Evolutionary conservation across 2,329 filamentous ascomycete genomes (phyloP).

Genomic region (Colletotrichum chrysophilum): DNA sequence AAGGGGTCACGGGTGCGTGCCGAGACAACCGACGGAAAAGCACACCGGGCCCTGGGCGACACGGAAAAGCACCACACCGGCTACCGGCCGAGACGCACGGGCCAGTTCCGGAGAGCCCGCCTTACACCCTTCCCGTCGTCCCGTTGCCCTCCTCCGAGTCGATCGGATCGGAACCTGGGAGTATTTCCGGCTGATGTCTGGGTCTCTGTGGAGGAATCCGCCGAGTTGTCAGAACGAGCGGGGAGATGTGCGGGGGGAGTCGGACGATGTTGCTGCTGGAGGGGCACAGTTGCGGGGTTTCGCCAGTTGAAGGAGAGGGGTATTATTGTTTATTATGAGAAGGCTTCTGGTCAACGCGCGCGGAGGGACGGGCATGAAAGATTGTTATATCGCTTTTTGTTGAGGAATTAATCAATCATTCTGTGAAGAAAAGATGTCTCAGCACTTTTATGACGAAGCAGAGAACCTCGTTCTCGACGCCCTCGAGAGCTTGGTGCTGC

Average conservation of each 20-base stretch:
- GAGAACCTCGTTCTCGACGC: conserved; percentile 17
- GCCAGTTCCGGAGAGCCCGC: background rate
- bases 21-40: conserved; percentile 20
- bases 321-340: background rate
- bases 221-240: background rate
- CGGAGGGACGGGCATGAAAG: no score
- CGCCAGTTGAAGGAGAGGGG: background rate
- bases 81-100: background rate
- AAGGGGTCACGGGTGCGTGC: background rate
- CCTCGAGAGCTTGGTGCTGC: conserved; percentile 4
- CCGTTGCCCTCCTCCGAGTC: background rate
- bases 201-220: background rate
- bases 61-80: conserved; percentile 8
- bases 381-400: background rate
- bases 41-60: background rate
- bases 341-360: background rate
- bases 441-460: conserved; percentile 18
- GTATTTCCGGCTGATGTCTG: background rate
- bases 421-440: background rate
- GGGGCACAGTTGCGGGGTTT: background rate
- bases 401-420: background rate
- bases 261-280: background rate
- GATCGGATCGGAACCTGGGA: background rate
- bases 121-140: background rate
- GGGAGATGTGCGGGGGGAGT: background rate